These are phyloP conservation scores for Arthrinium phaeospermum DNA, from an alignment of 2,329 filamentous ascomycete species.

Conservation along the genomic window DNA sequence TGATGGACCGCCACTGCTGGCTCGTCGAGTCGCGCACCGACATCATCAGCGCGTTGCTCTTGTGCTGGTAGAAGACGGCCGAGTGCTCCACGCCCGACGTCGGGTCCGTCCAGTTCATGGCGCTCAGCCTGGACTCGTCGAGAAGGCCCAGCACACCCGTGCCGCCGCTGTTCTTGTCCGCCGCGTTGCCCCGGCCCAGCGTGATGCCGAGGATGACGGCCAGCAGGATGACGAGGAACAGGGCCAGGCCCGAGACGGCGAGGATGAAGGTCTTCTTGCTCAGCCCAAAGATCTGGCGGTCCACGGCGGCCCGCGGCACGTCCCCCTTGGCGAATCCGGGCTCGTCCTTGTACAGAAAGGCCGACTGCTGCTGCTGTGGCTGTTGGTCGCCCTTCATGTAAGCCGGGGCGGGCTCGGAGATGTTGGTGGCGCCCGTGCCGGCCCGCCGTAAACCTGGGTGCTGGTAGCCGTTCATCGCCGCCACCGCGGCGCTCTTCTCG, in stretches of 20 bases:
- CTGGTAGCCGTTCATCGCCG: not conserved
- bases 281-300: constrained; percentile 9
- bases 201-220: constrained; percentile 18
- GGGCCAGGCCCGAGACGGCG: constrained; percentile 6
- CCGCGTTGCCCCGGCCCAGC: not conserved
- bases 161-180: not conserved
- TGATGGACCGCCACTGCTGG: constrained; percentile 21
- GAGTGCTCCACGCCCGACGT: constrained; percentile 20
- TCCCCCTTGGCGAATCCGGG: not conserved
- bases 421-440: not conserved
- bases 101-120: constrained; percentile 27
- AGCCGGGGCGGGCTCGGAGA: constrained; percentile 5
- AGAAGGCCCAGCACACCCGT: constrained; percentile 11
- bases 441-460: not conserved
- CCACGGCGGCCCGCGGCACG: not conserved
- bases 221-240: constrained; percentile 8
- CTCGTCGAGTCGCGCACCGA: constrained; percentile 22
- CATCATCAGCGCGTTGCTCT: constrained; percentile 23
- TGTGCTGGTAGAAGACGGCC: constrained; percentile 26
- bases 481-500: not conserved
- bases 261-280: constrained; percentile 14
- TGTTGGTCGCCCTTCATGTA: not conserved
- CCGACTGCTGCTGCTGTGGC: not conserved
- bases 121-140: constrained; percentile 18
- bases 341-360: constrained; percentile 7